Evolutionary conservation across 331 rosid genomes (phyloP), one percentile per base, ranked within the genome.

Genomic region (Spiraea crenata): DNA sequence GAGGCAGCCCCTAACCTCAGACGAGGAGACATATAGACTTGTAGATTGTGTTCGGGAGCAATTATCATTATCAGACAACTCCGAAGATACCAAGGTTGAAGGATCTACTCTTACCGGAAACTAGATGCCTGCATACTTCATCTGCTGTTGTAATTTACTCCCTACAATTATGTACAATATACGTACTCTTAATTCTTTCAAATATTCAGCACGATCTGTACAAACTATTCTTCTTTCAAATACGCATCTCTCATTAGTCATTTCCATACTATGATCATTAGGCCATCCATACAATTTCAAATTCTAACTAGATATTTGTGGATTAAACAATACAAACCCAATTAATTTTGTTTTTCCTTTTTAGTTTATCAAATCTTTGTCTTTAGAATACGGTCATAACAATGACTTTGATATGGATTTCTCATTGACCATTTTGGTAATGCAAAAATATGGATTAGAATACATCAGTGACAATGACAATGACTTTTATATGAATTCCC

Each of bases 11-110:
- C 82, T 89, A 42, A 84, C 87, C 49, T 69, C 76, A 65, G 82
- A 91, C 47, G 84, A 79, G 76, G 90, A 87, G 69, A 87, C 90
- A 41, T 84, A 84, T 54, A 67, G 80, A 79, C 96, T 93, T n/a
- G 95, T 83, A 37, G 69, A 86, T 54, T 44, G 47, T 57, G 88
- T 93, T 63, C 87, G 84, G 63, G 87, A 91, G 79, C 90, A 85
- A 74, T 69, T 90, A 67, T 61, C 74, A 25, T 58, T 37, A 65
- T 65, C 85, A 12, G 76, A 76, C 56, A 75, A 66, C 67, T 66
- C 76, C 9, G 63, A 78, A 9, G 76, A 67, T 57, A 56, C 73
- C 63, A 79, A 79, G 71, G 81, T 51, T 62, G 79, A 70, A 76
- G 80, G 77, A 49, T 78, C 82, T 49, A 57, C 83, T 76, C 80